phyloP scores from a whole-genome alignment of 441 rosid species.

The Erysimum cheiri region DNA sequence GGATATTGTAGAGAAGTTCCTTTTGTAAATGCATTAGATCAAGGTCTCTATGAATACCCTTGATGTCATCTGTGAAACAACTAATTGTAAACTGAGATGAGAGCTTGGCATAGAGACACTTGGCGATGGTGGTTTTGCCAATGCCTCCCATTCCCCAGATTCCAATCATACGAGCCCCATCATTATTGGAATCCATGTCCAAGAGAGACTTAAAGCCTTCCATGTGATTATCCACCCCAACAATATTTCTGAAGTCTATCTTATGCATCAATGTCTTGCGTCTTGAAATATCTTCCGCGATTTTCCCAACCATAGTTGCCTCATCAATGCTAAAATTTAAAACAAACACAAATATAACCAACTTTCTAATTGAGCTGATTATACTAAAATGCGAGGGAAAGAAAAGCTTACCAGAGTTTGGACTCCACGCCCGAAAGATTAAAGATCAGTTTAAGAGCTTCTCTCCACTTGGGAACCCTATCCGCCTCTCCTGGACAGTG shows the following conservation, averaged over 20 bases:
- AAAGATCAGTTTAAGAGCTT: slow-evolving; percentile 10
- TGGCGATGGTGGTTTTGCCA: slow-evolving; percentile 39
- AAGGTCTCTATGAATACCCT: neutral
- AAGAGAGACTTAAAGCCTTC: slow-evolving; percentile 9
- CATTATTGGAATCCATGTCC: neutral
- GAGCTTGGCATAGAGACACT: slow-evolving; percentile 17
- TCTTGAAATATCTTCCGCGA: slow-evolving; percentile 25
- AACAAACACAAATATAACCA: neutral
- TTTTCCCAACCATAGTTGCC: slow-evolving; percentile 27
- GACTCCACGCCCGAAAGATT: slow-evolving; percentile 1
- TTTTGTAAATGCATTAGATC: slow-evolving; percentile 1
- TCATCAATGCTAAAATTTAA: slow-evolving; percentile 34
- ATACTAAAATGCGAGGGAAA: neutral
- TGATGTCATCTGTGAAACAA: slow-evolving; percentile 23
- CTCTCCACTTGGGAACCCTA: slow-evolving; percentile 25
- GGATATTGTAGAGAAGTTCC: neutral
- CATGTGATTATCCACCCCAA: slow-evolving; percentile 35
- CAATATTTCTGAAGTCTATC: neutral
- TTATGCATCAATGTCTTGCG: neutral
- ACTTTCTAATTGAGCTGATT: neutral
- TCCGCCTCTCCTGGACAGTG: neutral
- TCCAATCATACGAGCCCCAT: slow-evolving; percentile 36
- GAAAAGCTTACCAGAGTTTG: neutral
- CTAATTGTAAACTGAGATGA: neutral
- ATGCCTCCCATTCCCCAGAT: slow-evolving; percentile 54